Conservation (phyloP, 192 early-diverging fungal genomes). For the Obelidium mucronatum region DNA sequence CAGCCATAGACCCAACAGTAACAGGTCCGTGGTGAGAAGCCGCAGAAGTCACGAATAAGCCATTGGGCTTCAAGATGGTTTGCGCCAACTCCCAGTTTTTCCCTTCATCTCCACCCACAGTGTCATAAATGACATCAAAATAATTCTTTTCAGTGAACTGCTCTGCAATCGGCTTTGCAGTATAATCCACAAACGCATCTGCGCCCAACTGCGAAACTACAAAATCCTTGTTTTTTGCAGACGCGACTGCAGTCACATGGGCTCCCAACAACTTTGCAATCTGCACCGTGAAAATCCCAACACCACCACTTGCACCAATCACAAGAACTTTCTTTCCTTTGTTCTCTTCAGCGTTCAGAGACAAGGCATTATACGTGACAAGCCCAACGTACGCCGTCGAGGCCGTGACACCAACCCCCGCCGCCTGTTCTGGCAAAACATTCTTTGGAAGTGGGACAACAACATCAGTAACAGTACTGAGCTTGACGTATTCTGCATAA, state of each 20-base stretch:
- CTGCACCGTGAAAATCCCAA: conserved; percentile 16
- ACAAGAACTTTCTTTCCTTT: conserved; percentile 37
- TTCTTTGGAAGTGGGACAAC: conserved; percentile 12
- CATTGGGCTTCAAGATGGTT: conserved; percentile 31
- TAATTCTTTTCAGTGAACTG: conserved; percentile 10
- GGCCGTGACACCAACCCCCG: conserved; percentile 33
- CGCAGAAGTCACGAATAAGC: conserved; percentile 30
- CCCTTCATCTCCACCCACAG: conserved; percentile 36
- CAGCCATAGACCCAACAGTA: neutral
- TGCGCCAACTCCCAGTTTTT: conserved; percentile 25
- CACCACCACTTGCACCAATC: conserved; percentile 42
- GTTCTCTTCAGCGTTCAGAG: neutral
- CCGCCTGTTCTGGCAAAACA: conserved; percentile 21
- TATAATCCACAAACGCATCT: conserved; percentile 32
- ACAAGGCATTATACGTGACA: conserved; percentile 20
- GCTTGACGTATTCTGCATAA: conserved; percentile 34
- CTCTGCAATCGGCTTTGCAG: neutral
- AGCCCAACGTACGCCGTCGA: conserved; percentile 36
- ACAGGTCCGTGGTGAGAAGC: conserved; percentile 21
- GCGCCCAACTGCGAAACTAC: neutral
- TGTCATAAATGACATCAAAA: conserved; percentile 37
- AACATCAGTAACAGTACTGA: conserved; percentile 8
- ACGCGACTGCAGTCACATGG: conserved; percentile 21
- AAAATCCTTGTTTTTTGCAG: conserved; percentile 32
- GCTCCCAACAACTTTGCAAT: conserved; percentile 35